Conservation (phyloP, 495 filamentous ascomycete genomes). For the Hypoxylon fuscum region DNA sequence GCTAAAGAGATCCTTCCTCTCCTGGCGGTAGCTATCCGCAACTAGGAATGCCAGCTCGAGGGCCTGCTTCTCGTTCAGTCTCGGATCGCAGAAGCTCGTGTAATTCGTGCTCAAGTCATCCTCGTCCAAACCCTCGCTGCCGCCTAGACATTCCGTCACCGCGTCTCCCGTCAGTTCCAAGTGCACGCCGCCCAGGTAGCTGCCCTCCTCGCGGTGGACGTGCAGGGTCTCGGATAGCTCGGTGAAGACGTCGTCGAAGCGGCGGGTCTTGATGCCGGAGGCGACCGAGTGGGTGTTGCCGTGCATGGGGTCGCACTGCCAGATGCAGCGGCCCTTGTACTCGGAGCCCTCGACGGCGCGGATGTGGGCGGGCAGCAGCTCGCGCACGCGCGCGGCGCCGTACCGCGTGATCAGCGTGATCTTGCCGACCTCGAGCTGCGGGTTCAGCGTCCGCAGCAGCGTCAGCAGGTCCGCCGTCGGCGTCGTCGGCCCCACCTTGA, state of each 20-base stretch:
- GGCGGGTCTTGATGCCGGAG: conserved; percentile 84
- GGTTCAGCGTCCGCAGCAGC: conserved; percentile 87
- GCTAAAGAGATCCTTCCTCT: conserved; percentile 40
- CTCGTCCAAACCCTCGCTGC: conserved; percentile 85
- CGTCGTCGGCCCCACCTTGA: conserved; percentile 94
- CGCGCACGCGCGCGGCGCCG: conserved; percentile 75
- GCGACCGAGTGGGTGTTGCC: conserved; percentile 80
- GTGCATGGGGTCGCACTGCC: conserved; percentile 99
- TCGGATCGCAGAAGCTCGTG: conserved; percentile 92
- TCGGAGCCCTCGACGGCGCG: conserved; percentile 76
- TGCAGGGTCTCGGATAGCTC: conserved; percentile 81
- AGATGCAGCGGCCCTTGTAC: conserved; percentile 82
- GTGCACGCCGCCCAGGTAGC: conserved; percentile 92
- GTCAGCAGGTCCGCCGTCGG: conserved; percentile 72
- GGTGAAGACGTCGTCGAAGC: conserved; percentile 84
- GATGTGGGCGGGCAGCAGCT: conserved; percentile 83
- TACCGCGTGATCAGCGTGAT: conserved; percentile 97
- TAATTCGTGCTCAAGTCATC: conserved; percentile 88
- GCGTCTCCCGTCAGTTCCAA: conserved; percentile 94
- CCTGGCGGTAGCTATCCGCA: conserved; percentile 74
- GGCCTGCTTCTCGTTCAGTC: conserved; percentile 97
- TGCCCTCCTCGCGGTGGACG: conserved; percentile 83
- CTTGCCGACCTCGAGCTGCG: conserved; percentile 81
- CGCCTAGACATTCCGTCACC: conserved; percentile 95
- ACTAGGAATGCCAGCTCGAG: conserved; percentile 94